These are phyloP conservation scores for Penicillium atrosanguineum DNA, from an alignment of 495 filamentous ascomycete species.

Conservation along the genomic window DNA sequence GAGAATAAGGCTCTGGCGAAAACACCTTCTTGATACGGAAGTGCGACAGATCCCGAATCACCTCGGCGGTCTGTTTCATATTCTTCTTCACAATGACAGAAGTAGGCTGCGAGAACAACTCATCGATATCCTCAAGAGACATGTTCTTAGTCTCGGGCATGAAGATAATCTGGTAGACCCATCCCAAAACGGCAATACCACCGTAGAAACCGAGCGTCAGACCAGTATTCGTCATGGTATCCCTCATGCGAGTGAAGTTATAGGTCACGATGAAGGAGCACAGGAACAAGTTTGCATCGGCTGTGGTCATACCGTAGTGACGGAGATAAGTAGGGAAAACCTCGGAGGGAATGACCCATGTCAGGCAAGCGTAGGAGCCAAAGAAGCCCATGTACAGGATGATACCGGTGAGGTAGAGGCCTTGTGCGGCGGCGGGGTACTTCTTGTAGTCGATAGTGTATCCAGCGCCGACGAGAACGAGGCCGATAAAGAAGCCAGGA, in stretches of 20 bases:
- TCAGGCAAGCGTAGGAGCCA: constrained; percentile 60
- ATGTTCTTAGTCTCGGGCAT: constrained; percentile 65
- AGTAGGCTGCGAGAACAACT: constrained; percentile 55
- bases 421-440: constrained; percentile 42
- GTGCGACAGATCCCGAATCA: constrained; percentile 29
- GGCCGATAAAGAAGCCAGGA: constrained; percentile 59
- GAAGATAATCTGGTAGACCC: constrained; percentile 59
- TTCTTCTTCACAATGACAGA: constrained; percentile 53
- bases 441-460: constrained; percentile 44
- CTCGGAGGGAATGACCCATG: constrained; percentile 60
- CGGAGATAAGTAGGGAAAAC: constrained; percentile 62
- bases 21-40: constrained; percentile 38
- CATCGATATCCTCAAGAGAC: constrained; percentile 61
- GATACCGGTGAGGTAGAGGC: constrained; percentile 55
- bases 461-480: constrained; percentile 53
- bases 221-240: constrained; percentile 54
- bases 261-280: constrained; percentile 63
- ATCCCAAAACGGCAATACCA: constrained; percentile 55
- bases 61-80: constrained; percentile 34
- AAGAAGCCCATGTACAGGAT: constrained; percentile 63
- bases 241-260: constrained; percentile 59
- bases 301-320: constrained; percentile 58
- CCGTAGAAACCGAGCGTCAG: constrained; percentile 60
- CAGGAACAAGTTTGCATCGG: constrained; percentile 55
- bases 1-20: constrained; percentile 24